These are phyloP conservation scores for Heimioporus sp. DNA, from an alignment of 768 basidiomycete species.

Conservation along the genomic window DNA sequence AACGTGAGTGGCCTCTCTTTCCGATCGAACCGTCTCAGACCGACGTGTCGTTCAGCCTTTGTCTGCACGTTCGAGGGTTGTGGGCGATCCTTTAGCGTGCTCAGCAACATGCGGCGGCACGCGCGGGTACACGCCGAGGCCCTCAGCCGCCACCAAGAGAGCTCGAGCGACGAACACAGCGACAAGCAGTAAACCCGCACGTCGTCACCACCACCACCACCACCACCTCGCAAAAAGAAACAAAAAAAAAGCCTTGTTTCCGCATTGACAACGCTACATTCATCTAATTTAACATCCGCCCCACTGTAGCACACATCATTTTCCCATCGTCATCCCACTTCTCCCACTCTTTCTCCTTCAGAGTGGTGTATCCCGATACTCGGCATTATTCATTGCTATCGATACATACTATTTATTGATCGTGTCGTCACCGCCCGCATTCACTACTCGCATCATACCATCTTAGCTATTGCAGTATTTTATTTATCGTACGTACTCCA, in stretches of 20 bases:
- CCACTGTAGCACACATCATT: slow-evolving; percentile 2
- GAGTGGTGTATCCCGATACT: slow-evolving; percentile 18
- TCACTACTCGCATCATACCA: slow-evolving; percentile 11
- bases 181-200: slow-evolving; percentile 29
- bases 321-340: background rate
- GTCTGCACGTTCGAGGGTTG: slow-evolving; percentile 72
- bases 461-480: slow-evolving; percentile 11
- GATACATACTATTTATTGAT: slow-evolving; percentile 5
- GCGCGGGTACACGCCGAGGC: slow-evolving; percentile 62
- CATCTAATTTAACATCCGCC: background rate
- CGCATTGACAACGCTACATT: background rate
- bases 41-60: slow-evolving; percentile 50
- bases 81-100: slow-evolving; percentile 79
- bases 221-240: slow-evolving; percentile 1
- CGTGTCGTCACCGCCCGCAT: slow-evolving; percentile 15
- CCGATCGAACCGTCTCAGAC: slow-evolving; percentile 6
- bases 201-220: too few relatives aligned
- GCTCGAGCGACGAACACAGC: slow-evolving; percentile 46
- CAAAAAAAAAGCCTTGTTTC: too few relatives aligned
- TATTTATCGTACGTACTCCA: slow-evolving; percentile 14
- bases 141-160: slow-evolving; percentile 34
- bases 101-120: slow-evolving; percentile 88
- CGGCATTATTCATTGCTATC: background rate
- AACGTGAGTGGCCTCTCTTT: slow-evolving; percentile 54
- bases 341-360: background rate